Evolutionary conservation across 768 basidiomycete genomes (phyloP).

Genomic region (Suillus placidus): DNA sequence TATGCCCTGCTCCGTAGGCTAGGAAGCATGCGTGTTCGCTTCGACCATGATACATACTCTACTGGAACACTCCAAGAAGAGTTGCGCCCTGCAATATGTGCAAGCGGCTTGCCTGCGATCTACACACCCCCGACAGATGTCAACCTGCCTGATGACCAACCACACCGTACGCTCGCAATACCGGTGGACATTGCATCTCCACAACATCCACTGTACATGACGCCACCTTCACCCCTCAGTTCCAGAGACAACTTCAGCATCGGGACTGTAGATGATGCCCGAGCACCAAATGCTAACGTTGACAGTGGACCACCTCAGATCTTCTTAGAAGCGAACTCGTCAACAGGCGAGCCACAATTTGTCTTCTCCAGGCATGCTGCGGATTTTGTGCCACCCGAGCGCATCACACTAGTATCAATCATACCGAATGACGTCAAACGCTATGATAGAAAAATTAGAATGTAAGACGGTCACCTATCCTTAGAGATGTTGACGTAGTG

Average conservation of each 20-base stretch:
- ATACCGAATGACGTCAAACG: slow-evolving; percentile 2
- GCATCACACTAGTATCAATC: background rate
- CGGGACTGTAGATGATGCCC: background rate
- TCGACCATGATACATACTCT: background rate
- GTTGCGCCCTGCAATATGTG: background rate
- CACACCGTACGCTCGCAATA: background rate
- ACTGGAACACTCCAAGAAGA: background rate
- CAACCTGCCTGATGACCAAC: too few species aligned
- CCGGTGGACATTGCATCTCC: background rate
- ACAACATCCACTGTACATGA: background rate
- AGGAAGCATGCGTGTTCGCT: background rate
- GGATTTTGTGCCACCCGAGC: background rate
- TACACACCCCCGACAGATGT: background rate
- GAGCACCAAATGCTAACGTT: background rate
- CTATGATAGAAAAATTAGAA: background rate
- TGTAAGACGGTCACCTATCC: background rate
- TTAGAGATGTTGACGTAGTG: background rate
- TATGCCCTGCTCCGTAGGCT: background rate
- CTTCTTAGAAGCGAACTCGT: too few species aligned
- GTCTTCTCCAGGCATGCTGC: background rate
- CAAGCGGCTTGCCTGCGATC: background rate
- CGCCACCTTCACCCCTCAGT: background rate
- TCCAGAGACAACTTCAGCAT: too few species aligned
- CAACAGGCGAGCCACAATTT: too few species aligned
- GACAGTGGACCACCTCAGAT: too few species aligned